Evolutionary conservation across 441 rosid genomes (phyloP).

Genomic region (Syzygium syzygioides): DNA sequence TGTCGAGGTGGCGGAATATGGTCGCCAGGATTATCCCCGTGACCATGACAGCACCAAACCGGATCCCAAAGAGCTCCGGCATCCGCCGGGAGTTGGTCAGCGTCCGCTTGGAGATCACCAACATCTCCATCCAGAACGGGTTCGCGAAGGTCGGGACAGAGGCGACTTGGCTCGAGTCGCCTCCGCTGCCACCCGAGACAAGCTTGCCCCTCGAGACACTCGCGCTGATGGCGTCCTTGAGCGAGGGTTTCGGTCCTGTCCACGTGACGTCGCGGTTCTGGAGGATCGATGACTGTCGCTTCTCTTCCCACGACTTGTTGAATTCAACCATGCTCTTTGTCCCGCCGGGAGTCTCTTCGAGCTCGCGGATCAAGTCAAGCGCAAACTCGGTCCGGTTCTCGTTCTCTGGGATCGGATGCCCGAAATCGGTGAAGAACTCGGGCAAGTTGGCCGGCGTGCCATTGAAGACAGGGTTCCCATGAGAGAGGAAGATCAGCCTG

Average conservation of each 20-base stretch:
- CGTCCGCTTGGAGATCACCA: conserved; percentile 71
- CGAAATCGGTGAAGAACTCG: conserved; percentile 6
- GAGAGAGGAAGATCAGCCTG: conserved; percentile 14
- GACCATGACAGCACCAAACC: conserved; percentile 65
- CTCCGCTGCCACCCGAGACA: conserved; percentile 30
- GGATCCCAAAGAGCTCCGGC: conserved; percentile 72
- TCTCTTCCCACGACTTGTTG: conserved; percentile 6
- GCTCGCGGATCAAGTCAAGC: conserved; percentile 14
- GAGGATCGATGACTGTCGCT: background rate
- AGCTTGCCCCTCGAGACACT: conserved; percentile 14
- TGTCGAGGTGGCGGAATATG: conserved; percentile 57
- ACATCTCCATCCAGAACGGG: conserved; percentile 68
- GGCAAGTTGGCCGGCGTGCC: conserved; percentile 7
- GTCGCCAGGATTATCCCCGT: conserved; percentile 76
- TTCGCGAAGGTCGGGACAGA: conserved; percentile 63
- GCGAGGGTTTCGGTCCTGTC: background rate
- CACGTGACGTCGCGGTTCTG: background rate
- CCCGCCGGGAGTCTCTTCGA: conserved; percentile 10
- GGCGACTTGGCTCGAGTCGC: conserved; percentile 17
- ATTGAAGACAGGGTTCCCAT: conserved; percentile 3
- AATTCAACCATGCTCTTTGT: conserved; percentile 7
- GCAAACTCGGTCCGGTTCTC: conserved; percentile 15
- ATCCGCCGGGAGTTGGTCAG: conserved; percentile 59
- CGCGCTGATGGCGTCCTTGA: conserved; percentile 14
- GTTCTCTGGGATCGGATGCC: conserved; percentile 13